Evolutionary conservation across 2,329 filamentous ascomycete species (phyloP).

Genomic region (Fusarium sp.): DNA sequence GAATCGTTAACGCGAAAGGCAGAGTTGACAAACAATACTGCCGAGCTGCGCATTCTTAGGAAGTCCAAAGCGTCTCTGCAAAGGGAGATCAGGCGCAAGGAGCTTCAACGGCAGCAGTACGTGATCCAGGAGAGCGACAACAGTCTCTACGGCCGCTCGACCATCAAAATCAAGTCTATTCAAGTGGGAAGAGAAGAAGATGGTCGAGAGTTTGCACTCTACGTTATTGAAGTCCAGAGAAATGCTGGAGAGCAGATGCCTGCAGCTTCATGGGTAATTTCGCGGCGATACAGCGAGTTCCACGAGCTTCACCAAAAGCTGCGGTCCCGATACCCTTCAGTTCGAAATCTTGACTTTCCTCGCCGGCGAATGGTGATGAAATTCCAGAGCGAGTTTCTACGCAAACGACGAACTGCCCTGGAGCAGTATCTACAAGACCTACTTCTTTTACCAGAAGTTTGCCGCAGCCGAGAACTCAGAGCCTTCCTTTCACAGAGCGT

Average conservation of each 20-base stretch:
- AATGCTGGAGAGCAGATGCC: constrained; percentile 96
- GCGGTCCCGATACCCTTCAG: constrained; percentile 84
- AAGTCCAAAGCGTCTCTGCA: constrained; percentile 96
- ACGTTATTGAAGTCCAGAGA: constrained; percentile 89
- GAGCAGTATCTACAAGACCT: constrained; percentile 88
- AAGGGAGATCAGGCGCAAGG: constrained; percentile 90
- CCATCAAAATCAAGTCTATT: constrained; percentile 88
- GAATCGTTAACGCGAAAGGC: constrained; percentile 93
- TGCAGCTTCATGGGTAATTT: constrained; percentile 92
- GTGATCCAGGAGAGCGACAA: constrained; percentile 98
- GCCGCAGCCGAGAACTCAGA: constrained; percentile 89
- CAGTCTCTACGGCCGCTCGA: constrained; percentile 91
- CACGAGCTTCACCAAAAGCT: constrained; percentile 93
- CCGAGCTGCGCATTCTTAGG: constrained; percentile 87
- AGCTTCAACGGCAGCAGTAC: constrained; percentile 96
- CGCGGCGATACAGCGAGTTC: constrained; percentile 96
- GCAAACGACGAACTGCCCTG: constrained; percentile 84
- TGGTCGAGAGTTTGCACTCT: constrained; percentile 91
- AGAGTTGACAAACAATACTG: constrained; percentile 95
- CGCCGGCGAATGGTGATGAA: constrained; percentile 94
- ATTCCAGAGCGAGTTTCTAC: constrained; percentile 92
- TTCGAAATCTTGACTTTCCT: constrained; percentile 91
- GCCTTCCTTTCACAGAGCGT: constrained; percentile 93
- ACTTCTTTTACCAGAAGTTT: constrained; percentile 89
- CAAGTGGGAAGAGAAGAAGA: constrained; percentile 93